Percentiles rank a stretch among this genome's conserved stretches.
These are phyloP conservation scores for Paraglomus brasilianum DNA, from an alignment of 192 early-diverging fungal genomes.

Conservation along the genomic window DNA sequence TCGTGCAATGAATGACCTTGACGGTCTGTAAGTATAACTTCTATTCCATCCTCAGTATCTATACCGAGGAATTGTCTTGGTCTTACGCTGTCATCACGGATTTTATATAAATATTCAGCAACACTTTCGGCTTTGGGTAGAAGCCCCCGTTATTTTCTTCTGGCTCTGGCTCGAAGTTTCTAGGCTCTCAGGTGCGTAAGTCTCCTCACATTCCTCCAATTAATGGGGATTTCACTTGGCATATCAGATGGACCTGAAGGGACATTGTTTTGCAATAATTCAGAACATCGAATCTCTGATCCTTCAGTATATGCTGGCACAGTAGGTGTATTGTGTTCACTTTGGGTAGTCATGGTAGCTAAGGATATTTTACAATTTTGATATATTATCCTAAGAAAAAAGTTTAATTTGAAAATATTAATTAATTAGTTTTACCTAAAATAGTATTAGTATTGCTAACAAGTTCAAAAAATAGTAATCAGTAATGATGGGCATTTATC, in stretches of 20 bases:
- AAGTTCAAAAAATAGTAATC: conserved; percentile 20
- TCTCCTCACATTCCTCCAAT: too few species aligned
- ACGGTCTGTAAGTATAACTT: not conserved
- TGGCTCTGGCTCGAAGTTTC: too few species aligned
- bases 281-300: conserved; percentile 4
- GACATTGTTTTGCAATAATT: too few species aligned
- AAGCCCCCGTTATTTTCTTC: too few species aligned
- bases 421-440: too few species aligned
- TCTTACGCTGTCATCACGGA: not conserved
- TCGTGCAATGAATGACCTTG: conserved; percentile 6
- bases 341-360: conserved; percentile 1
- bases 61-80: conserved; percentile 10
- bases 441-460: too few species aligned
- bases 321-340: conserved; percentile 16
- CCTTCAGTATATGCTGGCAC: not conserved
- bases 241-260: too few species aligned
- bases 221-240: not conserved
- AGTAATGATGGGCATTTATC: conserved; percentile 20
- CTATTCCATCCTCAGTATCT: conserved; percentile 14
- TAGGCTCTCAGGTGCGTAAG: too few species aligned
- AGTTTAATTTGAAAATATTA: too few species aligned
- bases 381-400: too few species aligned
- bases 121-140: too few species aligned
- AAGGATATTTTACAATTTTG: too few species aligned
- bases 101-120: not conserved